phyloP scores from a whole-genome alignment of 2,329 filamentous ascomycete species.

The Anisogramma anomala region DNA sequence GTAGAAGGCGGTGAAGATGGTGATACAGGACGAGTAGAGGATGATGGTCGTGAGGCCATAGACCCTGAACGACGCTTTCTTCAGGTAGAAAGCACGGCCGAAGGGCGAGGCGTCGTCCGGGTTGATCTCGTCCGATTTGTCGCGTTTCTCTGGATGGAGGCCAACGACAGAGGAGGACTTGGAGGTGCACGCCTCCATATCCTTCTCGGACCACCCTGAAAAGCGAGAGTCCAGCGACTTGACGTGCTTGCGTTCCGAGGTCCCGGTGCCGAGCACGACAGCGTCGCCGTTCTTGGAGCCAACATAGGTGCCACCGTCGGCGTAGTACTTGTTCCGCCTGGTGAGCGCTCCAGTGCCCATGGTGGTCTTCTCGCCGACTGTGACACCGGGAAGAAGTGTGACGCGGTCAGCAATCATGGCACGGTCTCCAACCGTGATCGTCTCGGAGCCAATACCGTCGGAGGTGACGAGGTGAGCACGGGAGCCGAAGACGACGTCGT shows the following conservation, averaged over 20 bases:
- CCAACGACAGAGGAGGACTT: neutral
- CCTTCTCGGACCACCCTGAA: neutral
- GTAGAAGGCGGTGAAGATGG: constrained; percentile 34
- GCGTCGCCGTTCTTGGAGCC: constrained; percentile 41
- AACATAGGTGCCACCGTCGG: constrained; percentile 35
- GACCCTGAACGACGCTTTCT: constrained; percentile 38
- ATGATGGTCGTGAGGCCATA: constrained; percentile 36
- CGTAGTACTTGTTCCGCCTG: constrained; percentile 32
- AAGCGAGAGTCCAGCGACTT: constrained; percentile 8
- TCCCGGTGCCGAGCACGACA: constrained; percentile 25
- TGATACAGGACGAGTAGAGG: constrained; percentile 35
- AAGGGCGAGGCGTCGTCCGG: constrained; percentile 32
- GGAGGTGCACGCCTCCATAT: neutral
- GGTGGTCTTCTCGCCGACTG: constrained; percentile 35
- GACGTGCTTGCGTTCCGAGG: neutral
- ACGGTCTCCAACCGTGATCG: constrained; percentile 33
- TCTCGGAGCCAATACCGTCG: constrained; percentile 37
- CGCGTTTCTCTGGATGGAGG: neutral
- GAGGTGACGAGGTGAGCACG: constrained; percentile 41
- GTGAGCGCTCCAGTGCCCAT: constrained; percentile 44
- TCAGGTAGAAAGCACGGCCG: constrained; percentile 43
- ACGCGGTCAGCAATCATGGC: constrained; percentile 48
- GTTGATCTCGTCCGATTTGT: constrained; percentile 5
- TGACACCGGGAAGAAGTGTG: constrained; percentile 38
- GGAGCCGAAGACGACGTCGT: constrained; percentile 49